Percentiles rank a stretch among this genome's conserved stretches.
Evolutionary conservation across 805 yeast species (phyloP).

Genomic region (Candida schatavii): DNA sequence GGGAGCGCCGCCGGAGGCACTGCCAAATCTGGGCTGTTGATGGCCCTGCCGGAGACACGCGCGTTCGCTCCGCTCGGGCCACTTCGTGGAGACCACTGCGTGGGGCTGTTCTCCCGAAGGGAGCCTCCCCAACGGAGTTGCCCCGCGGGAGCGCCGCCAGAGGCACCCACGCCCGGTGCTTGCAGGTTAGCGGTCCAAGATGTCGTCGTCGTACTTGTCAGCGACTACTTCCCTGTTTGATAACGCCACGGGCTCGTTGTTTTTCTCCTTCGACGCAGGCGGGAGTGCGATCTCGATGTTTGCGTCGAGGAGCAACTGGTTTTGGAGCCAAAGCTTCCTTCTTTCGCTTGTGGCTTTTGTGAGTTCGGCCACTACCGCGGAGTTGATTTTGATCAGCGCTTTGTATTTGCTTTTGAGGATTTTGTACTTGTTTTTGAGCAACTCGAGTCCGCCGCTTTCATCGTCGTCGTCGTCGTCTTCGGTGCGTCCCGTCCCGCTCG

Average conservation of each 20-base stretch:
- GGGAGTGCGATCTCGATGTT: constrained; percentile 38
- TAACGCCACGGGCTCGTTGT: constrained; percentile 1
- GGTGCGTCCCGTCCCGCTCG: constrained; percentile 4
- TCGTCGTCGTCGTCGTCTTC: constrained; percentile 3
- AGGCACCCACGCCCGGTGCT: no score
- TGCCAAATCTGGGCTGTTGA: no score
- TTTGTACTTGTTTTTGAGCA: constrained; percentile 21
- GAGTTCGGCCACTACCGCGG: constrained; percentile 31
- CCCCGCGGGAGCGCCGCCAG: no score
- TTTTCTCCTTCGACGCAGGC: constrained; percentile 11
- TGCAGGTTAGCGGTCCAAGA: no score
- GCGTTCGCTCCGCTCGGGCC: no score
- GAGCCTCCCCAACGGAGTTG: no score
- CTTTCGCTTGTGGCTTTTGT: constrained; percentile 22
- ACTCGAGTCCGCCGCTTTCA: constrained; percentile 7
- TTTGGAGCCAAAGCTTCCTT: constrained; percentile 38
- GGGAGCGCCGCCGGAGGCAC: no score
- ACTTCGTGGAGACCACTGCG: no score
- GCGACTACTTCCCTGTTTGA: constrained; percentile 3
- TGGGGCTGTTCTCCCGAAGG: no score
- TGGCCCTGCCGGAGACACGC: no score
- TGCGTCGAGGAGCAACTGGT: constrained; percentile 44
- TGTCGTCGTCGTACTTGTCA: constrained; percentile 12
- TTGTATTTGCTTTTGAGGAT: constrained; percentile 29
- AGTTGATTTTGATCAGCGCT: constrained; percentile 39